Conservation (phyloP, 2,329 filamentous ascomycete species). For the Aspergillaceae sp. region DNA sequence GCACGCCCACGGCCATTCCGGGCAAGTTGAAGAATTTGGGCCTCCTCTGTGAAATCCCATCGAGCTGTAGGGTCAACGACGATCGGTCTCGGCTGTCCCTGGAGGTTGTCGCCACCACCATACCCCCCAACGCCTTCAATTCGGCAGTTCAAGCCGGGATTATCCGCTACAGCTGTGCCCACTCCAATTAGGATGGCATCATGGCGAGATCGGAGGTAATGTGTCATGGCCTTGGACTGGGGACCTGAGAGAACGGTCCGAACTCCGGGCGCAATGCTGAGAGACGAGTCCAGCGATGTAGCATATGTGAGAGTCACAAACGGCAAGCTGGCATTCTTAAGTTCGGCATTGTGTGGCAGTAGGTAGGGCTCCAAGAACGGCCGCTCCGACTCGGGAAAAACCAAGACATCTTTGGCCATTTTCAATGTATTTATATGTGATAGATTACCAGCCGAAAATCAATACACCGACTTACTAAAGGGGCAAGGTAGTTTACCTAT, state of each 20-base stretch:
- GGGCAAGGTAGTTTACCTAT: neutral
- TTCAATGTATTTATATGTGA: neutral
- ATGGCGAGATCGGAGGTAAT: slow-evolving; percentile 77
- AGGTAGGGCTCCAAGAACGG: slow-evolving; percentile 41
- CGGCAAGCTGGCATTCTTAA: slow-evolving; percentile 23
- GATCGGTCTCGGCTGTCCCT: slow-evolving; percentile 65
- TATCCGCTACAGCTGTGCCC: slow-evolving; percentile 73
- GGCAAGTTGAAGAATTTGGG: slow-evolving; percentile 59
- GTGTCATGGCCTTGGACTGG: slow-evolving; percentile 84
- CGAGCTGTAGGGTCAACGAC: slow-evolving; percentile 66
- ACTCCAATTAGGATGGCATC: slow-evolving; percentile 79
- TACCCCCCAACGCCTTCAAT: slow-evolving; percentile 50
- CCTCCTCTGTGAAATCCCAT: slow-evolving; percentile 54
- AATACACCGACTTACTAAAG: neutral
- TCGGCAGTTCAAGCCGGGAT: slow-evolving; percentile 81
- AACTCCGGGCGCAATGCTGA: slow-evolving; percentile 63
- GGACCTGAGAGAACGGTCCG: slow-evolving; percentile 74
- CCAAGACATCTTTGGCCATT: slow-evolving; percentile 18
- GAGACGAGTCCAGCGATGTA: slow-evolving; percentile 69
- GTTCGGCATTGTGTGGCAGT: slow-evolving; percentile 19
- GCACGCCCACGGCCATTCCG: slow-evolving; percentile 55
- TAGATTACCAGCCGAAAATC: neutral
- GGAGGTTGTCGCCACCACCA: slow-evolving; percentile 41
- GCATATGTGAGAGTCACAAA: slow-evolving; percentile 77
- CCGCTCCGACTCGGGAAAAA: slow-evolving; percentile 33